phyloP scores from a whole-genome alignment of 345 rosid genomes.

The Pelargonium nanum region DNA sequence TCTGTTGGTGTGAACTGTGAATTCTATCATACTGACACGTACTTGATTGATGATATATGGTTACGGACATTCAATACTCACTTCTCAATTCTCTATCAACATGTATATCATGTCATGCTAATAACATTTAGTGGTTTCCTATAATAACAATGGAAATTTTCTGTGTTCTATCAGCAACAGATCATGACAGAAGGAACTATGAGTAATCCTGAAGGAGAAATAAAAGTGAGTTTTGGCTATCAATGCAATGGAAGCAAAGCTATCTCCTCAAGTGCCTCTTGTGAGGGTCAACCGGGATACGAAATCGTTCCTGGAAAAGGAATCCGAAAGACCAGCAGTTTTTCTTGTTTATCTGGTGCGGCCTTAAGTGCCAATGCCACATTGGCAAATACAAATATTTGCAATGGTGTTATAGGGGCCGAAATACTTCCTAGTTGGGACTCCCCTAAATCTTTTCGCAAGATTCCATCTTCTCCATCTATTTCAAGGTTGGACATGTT shows the following conservation, averaged over 20 bases:
- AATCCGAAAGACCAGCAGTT: conserved; percentile 52
- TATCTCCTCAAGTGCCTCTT: conserved; percentile 11
- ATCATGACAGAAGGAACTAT: conserved; percentile 13
- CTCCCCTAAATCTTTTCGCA: conserved; percentile 77
- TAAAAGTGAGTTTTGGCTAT: conserved; percentile 86
- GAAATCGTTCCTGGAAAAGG: conserved; percentile 30
- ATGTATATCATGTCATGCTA: neutral
- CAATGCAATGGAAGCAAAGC: conserved; percentile 40
- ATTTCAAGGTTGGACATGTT: conserved; percentile 73
- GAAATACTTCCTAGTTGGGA: conserved; percentile 86
- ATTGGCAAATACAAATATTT: conserved; percentile 84
- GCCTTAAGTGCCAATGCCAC: conserved; percentile 94
- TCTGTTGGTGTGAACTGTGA: neutral
- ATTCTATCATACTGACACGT: neutral
- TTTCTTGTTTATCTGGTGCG: conserved; percentile 96
- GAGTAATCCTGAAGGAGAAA: conserved; percentile 48
- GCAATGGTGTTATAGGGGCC: conserved; percentile 76
- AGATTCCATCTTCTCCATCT: conserved; percentile 63
- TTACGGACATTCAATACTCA: neutral
- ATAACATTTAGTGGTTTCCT: neutral
- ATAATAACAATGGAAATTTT: neutral
- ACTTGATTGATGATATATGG: neutral
- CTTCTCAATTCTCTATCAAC: too few species aligned
- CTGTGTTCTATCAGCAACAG: neutral
- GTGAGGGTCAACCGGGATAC: conserved; percentile 18